Percentiles rank a stretch among this genome's conserved stretches.
phyloP scores from a whole-genome alignment of 2,329 filamentous ascomycete species.

The Exophiala sp. region DNA sequence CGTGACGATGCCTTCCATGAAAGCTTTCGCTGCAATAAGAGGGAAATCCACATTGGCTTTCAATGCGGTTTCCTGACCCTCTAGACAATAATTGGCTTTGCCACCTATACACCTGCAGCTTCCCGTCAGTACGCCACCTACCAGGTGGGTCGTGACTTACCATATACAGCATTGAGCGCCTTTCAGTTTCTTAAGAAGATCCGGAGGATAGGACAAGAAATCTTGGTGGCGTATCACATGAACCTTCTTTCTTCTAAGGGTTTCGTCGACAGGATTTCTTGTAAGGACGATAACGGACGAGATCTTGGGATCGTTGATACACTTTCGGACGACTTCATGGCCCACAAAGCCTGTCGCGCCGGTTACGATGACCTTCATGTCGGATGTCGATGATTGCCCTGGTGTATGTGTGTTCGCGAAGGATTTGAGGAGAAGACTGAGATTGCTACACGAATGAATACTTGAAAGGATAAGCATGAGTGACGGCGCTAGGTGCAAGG shows the following conservation, averaged over 20 bases:
- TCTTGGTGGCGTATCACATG: conserved; percentile 10
- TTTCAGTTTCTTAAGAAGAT: conserved; percentile 5
- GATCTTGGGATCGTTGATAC: not conserved
- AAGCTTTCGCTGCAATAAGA: conserved; percentile 7
- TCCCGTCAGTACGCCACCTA: not conserved
- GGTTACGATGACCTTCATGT: conserved; percentile 9
- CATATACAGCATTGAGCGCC: conserved; percentile 7
- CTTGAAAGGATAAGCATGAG: too few species aligned
- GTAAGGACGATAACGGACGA: conserved; percentile 8
- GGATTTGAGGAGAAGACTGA: too few species aligned
- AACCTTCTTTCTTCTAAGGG: conserved; percentile 4
- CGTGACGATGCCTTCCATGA: not conserved
- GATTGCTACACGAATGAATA: too few species aligned
- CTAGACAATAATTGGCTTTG: conserved; percentile 4
- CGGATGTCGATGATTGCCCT: too few species aligned
- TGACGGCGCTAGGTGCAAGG: too few species aligned
- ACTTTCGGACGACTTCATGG: conserved; percentile 7
- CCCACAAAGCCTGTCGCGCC: conserved; percentile 11
- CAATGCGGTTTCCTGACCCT: not conserved
- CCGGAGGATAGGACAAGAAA: conserved; percentile 3
- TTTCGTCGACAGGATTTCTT: not conserved
- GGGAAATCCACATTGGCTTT: conserved; percentile 11
- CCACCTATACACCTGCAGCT: conserved; percentile 7
- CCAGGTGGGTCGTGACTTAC: not conserved
- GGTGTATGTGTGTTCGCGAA: too few species aligned